Evolutionary conservation across 805 yeast species (phyloP), one percentile per base, ranked within the genome.

Genomic region (Suhomyces kilbournensis): DNA sequence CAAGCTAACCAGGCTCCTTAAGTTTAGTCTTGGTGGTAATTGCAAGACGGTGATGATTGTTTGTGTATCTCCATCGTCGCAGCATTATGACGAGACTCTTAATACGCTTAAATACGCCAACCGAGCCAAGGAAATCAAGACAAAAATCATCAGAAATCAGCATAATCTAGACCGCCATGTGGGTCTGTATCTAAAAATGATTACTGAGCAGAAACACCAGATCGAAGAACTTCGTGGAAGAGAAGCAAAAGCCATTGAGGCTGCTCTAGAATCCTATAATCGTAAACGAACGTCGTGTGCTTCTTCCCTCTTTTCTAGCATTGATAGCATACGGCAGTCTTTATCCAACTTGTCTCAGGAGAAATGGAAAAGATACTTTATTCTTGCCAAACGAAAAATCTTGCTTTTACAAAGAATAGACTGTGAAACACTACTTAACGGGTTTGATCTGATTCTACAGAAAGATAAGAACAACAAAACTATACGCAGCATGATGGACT

Each of bases 41-140:
- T 93, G 98, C 69, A 87, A 88, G 65, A 93, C 98, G 0, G 92
- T 90, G 4, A 93, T 93, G 98, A 89, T 93, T 58, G 97, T 91
- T 1, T 93, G 98, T 69, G 81, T 93, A 3, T 86, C 96, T 3
- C 97, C 97, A 0, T 87, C 91, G 53, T 81, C 88, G 28, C 78
- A 76, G 44, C 97, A 93, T 67, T 91, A 90, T 66, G 98, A 93
- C 63, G 98, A 93, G 64, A 92, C 98, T 0, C 74, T 89, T 49
- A 93, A 93, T 66, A 90, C 97, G 0, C 77, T 93, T 55, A 89
- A 90, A 65, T 93, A 92, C 67, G 97, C 97, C 0, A 84, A 90
- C 64, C 74, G 97, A 42, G 97, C 97, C 14, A 91, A 91, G 64
- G 91, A 87, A 58, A 92, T 92, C 59, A 88, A 88, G 64, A 92